A percentile compares a stretch with the other conserved stretches of the same genome.
phyloP scores from a whole-genome alignment of 192 early-diverging fungal species.

The Dimargaris cristalligena region DNA sequence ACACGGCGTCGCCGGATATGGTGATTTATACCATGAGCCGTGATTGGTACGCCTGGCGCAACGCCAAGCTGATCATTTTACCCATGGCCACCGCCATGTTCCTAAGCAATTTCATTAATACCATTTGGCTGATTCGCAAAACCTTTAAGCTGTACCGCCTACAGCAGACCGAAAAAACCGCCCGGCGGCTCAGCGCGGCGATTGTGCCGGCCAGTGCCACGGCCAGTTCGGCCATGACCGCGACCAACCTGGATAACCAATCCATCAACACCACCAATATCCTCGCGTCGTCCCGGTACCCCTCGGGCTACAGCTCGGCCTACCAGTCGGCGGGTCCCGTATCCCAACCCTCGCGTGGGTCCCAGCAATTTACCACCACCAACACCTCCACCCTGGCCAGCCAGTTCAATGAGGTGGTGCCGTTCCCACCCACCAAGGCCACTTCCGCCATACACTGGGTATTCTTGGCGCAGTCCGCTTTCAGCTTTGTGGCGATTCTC shows the following conservation, averaged over 20 bases:
- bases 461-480: background rate
- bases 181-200: background rate
- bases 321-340: background rate
- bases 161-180: background rate
- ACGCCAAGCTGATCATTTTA: background rate
- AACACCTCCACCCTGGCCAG: background rate
- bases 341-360: background rate
- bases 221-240: background rate
- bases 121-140: background rate
- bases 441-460: background rate
- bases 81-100: background rate
- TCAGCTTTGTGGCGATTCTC: background rate
- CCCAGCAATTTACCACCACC: background rate
- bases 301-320: background rate
- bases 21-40: background rate
- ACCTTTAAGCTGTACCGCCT: background rate
- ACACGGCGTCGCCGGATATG: background rate
- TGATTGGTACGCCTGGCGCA: background rate
- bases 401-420: background rate
- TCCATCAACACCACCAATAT: background rate
- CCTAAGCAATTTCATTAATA: background rate
- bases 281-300: background rate
- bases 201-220: background rate
- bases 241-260: background rate
- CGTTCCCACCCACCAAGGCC: background rate